Conservation (phyloP, 2,329 filamentous ascomycete genomes). For the Alternaria metachromatica region DNA sequence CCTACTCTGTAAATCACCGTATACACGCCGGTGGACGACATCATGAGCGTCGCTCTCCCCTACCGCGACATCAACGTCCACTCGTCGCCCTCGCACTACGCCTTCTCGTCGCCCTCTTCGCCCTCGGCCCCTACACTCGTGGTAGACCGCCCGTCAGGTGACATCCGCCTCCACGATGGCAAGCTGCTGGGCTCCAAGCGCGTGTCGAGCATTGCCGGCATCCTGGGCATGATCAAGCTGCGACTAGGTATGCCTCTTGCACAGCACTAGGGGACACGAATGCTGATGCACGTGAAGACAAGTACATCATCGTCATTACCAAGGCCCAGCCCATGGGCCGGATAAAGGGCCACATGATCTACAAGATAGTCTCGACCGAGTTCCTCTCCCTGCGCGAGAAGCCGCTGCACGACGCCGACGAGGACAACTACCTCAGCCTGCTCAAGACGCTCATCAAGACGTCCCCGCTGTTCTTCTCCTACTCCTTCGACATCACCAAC, state of each 20-base stretch:
- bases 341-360: slow-evolving; percentile 94
- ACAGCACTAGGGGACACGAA: background rate
- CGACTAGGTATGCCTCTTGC: slow-evolving; percentile 72
- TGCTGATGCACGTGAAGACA: slow-evolving; percentile 63
- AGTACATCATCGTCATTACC: slow-evolving; percentile 95
- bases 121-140: slow-evolving; percentile 86
- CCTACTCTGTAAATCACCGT: too few species aligned
- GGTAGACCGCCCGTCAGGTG: slow-evolving; percentile 89
- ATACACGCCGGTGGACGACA: background rate
- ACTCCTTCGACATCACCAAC: slow-evolving; percentile 95
- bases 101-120: slow-evolving; percentile 94
- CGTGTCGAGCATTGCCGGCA: slow-evolving; percentile 93
- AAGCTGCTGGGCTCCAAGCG: slow-evolving; percentile 77
- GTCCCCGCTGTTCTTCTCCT: slow-evolving; percentile 96
- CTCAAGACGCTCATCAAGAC: slow-evolving; percentile 82
- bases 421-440: slow-evolving; percentile 86
- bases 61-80: slow-evolving; percentile 98
- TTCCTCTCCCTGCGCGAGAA: slow-evolving; percentile 93
- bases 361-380: slow-evolving; percentile 89
- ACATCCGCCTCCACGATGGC: slow-evolving; percentile 84
- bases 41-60: slow-evolving; percentile 66
- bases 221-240: slow-evolving; percentile 91
- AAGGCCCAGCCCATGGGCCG: slow-evolving; percentile 91
- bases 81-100: slow-evolving; percentile 88
- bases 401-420: slow-evolving; percentile 87